Base-by-base conservation (phyloP, 805 yeast genomes). In the Ascoidea rubescens region DNA sequence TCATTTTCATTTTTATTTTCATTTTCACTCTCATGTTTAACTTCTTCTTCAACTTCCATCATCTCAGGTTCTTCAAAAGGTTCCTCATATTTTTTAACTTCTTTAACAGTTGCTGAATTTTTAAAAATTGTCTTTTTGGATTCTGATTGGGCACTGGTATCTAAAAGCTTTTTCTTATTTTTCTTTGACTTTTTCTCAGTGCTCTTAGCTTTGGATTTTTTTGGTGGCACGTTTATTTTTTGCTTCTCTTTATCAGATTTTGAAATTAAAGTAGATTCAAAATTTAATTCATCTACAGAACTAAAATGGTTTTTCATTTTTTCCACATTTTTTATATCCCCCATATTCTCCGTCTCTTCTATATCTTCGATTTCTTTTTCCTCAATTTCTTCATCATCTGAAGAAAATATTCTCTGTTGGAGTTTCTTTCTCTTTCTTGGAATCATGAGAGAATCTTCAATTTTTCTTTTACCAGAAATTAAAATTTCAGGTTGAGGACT, bases 1-100 rank as follows among this genome's bases (percentile, higher is more conserved):
- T 60, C 62, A 45, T 55, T 55, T 47, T 62, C 65, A 45, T 68
- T 67, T 37, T 61, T 65, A 28, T 54, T 60, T 31, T 51, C 55
- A 14, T 43, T 52, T n/a, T 52, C 53, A 43, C 28, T 21, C 28
- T 21, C 28, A 21, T 21, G 28, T 21, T 21, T 51, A n/a, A 45
- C 53, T 31, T 50, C 57, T 17, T 50, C 51, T 30, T 54, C 50
- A 43, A 47, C 50, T 16, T 46, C 54, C n/a, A 48, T 31, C 28
- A 21, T 21, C 28, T 21, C 28, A 21, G 28, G 3, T 21, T 21
- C 28, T 21, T 21, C 3, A 21, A 21, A 21, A 21, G 28, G 28
- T 21, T 21, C 3, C 28, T 21, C 3, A 3, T 21, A 21, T 21
- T 21, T 21, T 21, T 21, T 3, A 21, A 21, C 28, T 21, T 21